Base-by-base conservation (phyloP, 345 rosid species). In the Dovyalis caffra region DNA sequence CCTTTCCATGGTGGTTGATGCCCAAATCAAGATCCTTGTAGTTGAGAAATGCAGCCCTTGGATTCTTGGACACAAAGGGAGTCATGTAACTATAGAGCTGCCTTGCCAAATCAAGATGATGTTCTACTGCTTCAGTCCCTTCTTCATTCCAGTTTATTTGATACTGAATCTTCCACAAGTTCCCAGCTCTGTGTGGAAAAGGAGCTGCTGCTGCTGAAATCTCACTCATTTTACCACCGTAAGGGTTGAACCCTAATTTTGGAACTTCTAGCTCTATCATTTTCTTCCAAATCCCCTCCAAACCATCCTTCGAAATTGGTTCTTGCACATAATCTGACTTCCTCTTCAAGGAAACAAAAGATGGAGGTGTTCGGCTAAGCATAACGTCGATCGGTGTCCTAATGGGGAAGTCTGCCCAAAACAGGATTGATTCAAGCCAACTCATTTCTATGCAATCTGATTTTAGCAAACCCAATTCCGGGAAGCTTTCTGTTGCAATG, bases 11-110 rank as follows among this genome's bases (percentile, higher is more conserved):
- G 32, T 37, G 43, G 57, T 71, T 71, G 77, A 53, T 65, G 0
- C 97, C 97, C 40, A 91, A 16, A 65, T 90, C 97, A 14, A 89
- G 83, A 79, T 91, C 96, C 69, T 87, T 78, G 69, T 87, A 91
- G 37, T 90, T 90, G 23, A 86, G 53, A 47, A 87, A 92, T 3
- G 94, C 86, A 4, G 32, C 71, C 53, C 95, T 84, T 3, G 94
- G 94, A 28, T 77, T 76, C 40, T 70, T 66, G 4, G 90, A 84
- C 1, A 86, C 92, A 18, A 74, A 85, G 0, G 91, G 85, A 11
- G 80, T 81, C 94, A 90, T 86, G 78, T 72, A 82, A 28, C 66
- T 68, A 58, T 86, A 85, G 2, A 90, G 74, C 68, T 64, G 69
- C 74, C 88, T 85, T 12, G 85, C 78, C 88, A 83, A 75, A 5